Base-by-base conservation (phyloP, 1,139 yeast species). In the Sugiyamaella castrensis region DNA sequence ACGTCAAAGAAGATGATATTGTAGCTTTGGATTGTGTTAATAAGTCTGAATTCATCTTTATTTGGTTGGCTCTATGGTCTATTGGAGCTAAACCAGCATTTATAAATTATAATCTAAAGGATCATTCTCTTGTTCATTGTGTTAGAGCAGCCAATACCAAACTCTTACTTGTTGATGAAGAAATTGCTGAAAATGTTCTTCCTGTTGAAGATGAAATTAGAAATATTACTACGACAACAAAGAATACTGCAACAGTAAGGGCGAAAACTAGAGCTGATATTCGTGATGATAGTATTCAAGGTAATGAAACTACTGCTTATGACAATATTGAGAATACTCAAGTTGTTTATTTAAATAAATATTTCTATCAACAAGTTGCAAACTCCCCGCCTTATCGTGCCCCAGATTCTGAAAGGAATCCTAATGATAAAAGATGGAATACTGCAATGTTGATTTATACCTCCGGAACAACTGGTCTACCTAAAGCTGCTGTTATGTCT, bases 381-480 rank as follows among this genome's bases (percentile, higher is more conserved):
- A 58, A 63, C 62, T 37, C 75, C 66, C 31, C 67, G 7, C 49
- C 81, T 35, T 76, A 80, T 60, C 70, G 74, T 36, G 66, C 75
- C 2, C 71, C 80, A 2, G 60, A 59, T 32, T 48, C 53, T 16
- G 60, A 59, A 32, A 60, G 71, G 41, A 55, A 57, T 48, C 62
- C 61, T 10, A 53, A 51, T 37, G 60, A 56, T 38, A 48, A 51
- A 42, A 47, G 54, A 51, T 54, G 52, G 43, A 79, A 80, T 51
- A 78, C 92, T 9, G 82, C 87, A 32, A 77, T 84, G 54, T 75
- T 87, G 59, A 87, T 92, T 51, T 91, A 84, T 66, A 92, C 98
- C 1, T 86, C 95, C 0, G 98, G 98, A 40, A 91, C 98, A 8
- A 88, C 98, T 0, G 98, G 98, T 0, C 70, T 89, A 55, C 98